These are phyloP conservation scores for Globisporangium apiculatum DNA, from an alignment of 352 stramenopile genomes.

Conservation along the genomic window DNA sequence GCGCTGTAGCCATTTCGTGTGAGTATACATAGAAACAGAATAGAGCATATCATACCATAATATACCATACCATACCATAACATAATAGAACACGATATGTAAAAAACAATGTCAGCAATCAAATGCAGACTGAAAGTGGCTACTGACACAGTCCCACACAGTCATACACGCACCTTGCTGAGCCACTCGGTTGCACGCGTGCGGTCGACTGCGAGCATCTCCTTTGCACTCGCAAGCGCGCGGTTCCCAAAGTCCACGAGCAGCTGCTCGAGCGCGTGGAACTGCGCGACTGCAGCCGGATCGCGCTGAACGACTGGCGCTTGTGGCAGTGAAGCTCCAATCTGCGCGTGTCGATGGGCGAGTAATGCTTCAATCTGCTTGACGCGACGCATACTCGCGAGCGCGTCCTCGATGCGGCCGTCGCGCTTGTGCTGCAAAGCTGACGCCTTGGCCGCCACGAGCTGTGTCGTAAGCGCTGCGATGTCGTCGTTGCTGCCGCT, in stretches of 20 bases:
- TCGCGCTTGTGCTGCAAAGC: conserved; percentile 52
- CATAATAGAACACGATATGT: too few relatives aligned
- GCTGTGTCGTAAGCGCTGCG: conserved; percentile 29
- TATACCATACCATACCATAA: too few relatives aligned
- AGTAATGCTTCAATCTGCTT: conserved; percentile 70
- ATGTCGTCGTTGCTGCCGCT: conserved; percentile 6
- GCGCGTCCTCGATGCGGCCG: conserved; percentile 41
- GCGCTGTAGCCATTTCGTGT: conserved; percentile 20
- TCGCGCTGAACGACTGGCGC: conserved; percentile 10
- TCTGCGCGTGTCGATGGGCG: conserved; percentile 28
- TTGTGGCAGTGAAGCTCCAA: too few relatives aligned
- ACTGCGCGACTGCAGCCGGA: conserved; percentile 18
- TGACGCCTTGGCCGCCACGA: conserved; percentile 31
- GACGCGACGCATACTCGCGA: conserved; percentile 56
- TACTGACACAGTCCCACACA: neutral
- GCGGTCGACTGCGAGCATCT: conserved; percentile 39
- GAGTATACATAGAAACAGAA: neutral
- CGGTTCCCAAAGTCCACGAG: conserved; percentile 63
- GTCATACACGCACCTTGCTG: conserved; percentile 28
- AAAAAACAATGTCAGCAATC: too few relatives aligned
- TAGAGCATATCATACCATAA: too few relatives aligned
- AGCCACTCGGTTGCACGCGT: conserved; percentile 47
- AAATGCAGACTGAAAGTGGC: neutral
- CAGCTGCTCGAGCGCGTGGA: conserved; percentile 53
- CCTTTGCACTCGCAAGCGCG: conserved; percentile 39